Evolutionary conservation across 805 yeast species (phyloP).

Genomic region (Saccharomycopsis olivae): DNA sequence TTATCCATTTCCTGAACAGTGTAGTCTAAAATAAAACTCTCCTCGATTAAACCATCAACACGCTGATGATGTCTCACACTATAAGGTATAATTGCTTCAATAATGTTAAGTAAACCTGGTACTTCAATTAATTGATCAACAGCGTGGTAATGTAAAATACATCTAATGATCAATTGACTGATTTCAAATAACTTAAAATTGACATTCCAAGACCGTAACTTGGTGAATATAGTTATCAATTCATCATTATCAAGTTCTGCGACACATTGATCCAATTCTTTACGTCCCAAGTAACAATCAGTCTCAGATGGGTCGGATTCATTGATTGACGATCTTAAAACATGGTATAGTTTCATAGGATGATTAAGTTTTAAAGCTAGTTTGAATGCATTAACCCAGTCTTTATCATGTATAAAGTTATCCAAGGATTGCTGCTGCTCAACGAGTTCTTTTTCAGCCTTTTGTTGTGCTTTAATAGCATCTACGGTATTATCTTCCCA

Average conservation of each 20-base stretch:
- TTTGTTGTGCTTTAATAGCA: constrained; percentile 29
- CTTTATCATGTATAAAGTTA: constrained; percentile 58
- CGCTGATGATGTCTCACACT: constrained; percentile 76
- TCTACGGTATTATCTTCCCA: constrained; percentile 89
- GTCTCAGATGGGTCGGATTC: constrained; percentile 29
- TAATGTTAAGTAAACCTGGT: constrained; percentile 53
- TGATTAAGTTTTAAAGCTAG: constrained; percentile 82
- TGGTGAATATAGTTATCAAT: constrained; percentile 48
- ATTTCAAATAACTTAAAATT: constrained; percentile 70
- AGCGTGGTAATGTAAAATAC: constrained; percentile 45
- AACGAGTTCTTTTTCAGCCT: constrained; percentile 43
- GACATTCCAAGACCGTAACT: constrained; percentile 92
- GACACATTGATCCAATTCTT: constrained; percentile 50
- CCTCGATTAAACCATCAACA: constrained; percentile 71
- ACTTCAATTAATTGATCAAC: constrained; percentile 50
- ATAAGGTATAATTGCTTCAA: constrained; percentile 79
- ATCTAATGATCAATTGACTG: constrained; percentile 67
- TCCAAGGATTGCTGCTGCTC: constrained; percentile 85
- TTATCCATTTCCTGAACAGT: constrained; percentile 27
- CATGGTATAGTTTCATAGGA: constrained; percentile 78
- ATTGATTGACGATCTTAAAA: constrained; percentile 37
- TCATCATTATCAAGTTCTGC: constrained; percentile 48
- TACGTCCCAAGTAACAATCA: constrained; percentile 34
- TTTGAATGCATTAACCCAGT: constrained; percentile 84
- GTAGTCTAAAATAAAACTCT: constrained; percentile 77